A percentile compares a stretch with the other conserved stretches of the same genome.
phyloP scores from a whole-genome alignment of 2,329 filamentous ascomycete species.

The Colletotrichum ledebouriae region DNA sequence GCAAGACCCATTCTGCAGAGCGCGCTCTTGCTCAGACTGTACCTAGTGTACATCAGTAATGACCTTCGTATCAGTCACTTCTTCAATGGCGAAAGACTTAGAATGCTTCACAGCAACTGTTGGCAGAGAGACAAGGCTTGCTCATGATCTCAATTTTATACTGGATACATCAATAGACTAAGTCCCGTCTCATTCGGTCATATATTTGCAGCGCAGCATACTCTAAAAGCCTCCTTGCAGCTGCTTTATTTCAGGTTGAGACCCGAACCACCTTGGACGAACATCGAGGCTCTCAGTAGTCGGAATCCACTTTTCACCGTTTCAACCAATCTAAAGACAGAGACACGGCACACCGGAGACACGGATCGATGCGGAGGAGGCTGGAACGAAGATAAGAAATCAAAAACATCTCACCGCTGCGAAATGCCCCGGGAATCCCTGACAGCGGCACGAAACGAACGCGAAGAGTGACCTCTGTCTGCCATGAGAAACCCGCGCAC shows the following conservation, averaged over 20 bases:
- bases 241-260: background rate
- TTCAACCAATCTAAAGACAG: background rate
- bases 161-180: too few species aligned
- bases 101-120: background rate
- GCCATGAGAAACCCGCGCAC: background rate
- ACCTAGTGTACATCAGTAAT: too few species aligned
- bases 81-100: background rate
- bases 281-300: background rate
- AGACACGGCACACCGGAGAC: background rate
- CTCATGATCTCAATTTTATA: background rate
- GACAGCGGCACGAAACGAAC: too few species aligned
- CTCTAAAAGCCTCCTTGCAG: too few species aligned
- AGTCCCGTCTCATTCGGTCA: too few species aligned
- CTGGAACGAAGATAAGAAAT: background rate
- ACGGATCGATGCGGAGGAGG: background rate
- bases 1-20: slow-evolving; percentile 26
- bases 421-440: background rate
- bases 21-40: too few species aligned
- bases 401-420: background rate
- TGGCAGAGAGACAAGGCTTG: slow-evolving; percentile 1
- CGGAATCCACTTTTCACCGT: too few species aligned
- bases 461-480: too few species aligned
- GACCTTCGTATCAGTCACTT: too few species aligned
- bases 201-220: too few species aligned
- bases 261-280: background rate